These are phyloP conservation scores for Ogataea salicorniae DNA, from an alignment of 805 yeast genomes.

Conservation along the genomic window DNA sequence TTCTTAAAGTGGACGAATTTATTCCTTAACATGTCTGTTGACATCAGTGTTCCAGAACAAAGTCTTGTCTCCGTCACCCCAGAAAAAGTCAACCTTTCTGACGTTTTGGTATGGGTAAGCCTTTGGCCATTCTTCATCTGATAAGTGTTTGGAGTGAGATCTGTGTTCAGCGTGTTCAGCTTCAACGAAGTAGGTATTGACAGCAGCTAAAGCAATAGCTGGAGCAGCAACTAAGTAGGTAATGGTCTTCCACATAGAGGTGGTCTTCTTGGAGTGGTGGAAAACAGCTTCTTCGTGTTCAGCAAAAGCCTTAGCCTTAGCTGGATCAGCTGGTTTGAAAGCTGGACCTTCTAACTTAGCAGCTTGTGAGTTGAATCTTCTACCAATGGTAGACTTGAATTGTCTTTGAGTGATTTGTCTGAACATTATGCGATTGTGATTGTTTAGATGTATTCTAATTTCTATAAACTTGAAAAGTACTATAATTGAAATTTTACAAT, in stretches of 20 bases:
- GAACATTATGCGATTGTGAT: constrained; percentile 32
- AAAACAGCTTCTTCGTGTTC: constrained; percentile 56
- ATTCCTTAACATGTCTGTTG: constrained; percentile 69
- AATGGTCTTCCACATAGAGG: constrained; percentile 81
- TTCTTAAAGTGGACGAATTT: background rate
- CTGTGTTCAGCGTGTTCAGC: constrained; percentile 88
- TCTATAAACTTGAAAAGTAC: too few species aligned
- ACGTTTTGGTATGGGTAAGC: constrained; percentile 90
- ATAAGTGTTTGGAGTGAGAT: constrained; percentile 61
- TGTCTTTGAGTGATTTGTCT: constrained; percentile 36
- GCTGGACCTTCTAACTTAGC: constrained; percentile 36
- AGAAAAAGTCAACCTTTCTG: constrained; percentile 84
- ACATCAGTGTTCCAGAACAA: constrained; percentile 91
- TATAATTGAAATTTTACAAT: too few species aligned
- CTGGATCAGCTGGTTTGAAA: constrained; percentile 45
- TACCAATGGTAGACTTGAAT: constrained; percentile 19
- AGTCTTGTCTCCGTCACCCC: constrained; percentile 99
- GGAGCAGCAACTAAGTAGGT: constrained; percentile 79
- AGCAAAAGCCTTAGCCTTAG: constrained; percentile 68
- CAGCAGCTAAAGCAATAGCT: constrained; percentile 66
- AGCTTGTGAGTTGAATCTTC: constrained; percentile 27
- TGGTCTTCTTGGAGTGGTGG: constrained; percentile 76
- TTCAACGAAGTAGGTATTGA: constrained; percentile 79
- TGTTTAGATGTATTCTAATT: background rate
- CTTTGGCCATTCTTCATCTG: constrained; percentile 90